Base-by-base conservation (phyloP, 2,329 filamentous ascomycete species). In the Penicillium sp. region DNA sequence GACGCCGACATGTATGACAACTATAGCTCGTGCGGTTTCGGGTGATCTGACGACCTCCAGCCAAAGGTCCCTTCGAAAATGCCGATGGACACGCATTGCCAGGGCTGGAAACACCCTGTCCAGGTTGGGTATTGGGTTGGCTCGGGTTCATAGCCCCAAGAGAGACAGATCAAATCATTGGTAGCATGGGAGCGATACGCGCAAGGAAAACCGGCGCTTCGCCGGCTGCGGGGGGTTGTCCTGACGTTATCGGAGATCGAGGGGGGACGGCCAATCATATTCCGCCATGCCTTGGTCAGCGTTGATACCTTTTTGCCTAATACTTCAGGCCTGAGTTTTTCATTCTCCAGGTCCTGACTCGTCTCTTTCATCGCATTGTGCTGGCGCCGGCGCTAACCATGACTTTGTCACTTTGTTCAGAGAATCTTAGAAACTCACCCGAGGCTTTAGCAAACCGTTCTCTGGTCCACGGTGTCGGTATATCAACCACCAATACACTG, bases 11-110 rank as follows among this genome's bases (percentile, higher is more conserved):
- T 1, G 66, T 72, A 56, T 74, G 68, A 51, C 74, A 76, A 54
- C 71, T 74, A 54, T 76, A 75, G 55, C 73, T 75, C 29, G 71
- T 66, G 41, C 74, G 70, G 39, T 72, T 75, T 14, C 74, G 70
- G 31, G 74, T 76, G 43, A 76, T 76, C 47, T 75, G 73, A 42
- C 72, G 72, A 35, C 64, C 64, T 30, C 60, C 54, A 3, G 54
- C 57, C 22, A 68, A 49, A 33, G 56, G 46, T 12, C 41, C 55
- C 35, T 51, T 57, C 44, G 49, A 42, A 31, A 52, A 40, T 30
- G 27, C 13, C 19, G 33, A 48, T 27, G 55, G 41, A 18, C 41
- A 43, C 12, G 41, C 37, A 16, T 31, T 30, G 33, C 41, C 39
- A 18, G 50, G 50, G 45, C 29, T 40, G 3, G 55, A 29, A 31